phyloP scores from a whole-genome alignment of 768 basidiomycete genomes.

The Dendrothele bispora region DNA sequence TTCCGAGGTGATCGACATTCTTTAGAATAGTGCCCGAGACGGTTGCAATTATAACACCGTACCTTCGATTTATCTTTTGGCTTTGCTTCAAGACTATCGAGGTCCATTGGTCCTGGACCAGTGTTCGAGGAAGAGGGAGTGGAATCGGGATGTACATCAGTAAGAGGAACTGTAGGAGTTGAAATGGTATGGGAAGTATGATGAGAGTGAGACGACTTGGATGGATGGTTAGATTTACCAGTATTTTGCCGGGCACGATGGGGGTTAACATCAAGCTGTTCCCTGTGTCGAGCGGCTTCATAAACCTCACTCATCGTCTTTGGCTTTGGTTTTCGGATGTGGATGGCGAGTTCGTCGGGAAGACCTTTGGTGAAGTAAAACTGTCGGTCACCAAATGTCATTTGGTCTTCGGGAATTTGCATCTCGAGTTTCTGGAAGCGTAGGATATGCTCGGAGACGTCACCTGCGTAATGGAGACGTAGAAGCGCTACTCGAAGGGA shows the following conservation, averaged over 20 bases:
- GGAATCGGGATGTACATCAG: too few relatives aligned
- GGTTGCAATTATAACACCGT: constrained; percentile 13
- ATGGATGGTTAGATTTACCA: not conserved
- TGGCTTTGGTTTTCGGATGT: not conserved
- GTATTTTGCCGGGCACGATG: not conserved
- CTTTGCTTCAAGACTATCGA: constrained; percentile 1
- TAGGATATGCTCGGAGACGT: constrained; percentile 1
- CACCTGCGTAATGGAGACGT: not conserved
- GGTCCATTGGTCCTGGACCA: constrained; percentile 6
- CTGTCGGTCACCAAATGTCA: constrained; percentile 6
- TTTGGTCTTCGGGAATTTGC: not conserved
- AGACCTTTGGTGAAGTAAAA: not conserved
- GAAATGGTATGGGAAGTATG: not conserved
- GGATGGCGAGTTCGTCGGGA: not conserved
- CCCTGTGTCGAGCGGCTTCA: constrained; percentile 11
- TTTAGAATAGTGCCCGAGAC: constrained; percentile 9
- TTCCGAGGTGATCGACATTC: constrained; percentile 5
- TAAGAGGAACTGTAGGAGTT: not conserved
- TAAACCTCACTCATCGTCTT: constrained; percentile 10
- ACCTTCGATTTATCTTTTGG: constrained; percentile 2
- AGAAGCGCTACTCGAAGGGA: not conserved
- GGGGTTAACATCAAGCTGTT: constrained; percentile 3
- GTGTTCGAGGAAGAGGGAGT: not conserved
- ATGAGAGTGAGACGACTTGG: not conserved
- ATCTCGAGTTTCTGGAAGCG: constrained; percentile 6